phyloP scores from a whole-genome alignment of 2,329 filamentous ascomycete species.

The Cladosporium sphaerospermum region DNA sequence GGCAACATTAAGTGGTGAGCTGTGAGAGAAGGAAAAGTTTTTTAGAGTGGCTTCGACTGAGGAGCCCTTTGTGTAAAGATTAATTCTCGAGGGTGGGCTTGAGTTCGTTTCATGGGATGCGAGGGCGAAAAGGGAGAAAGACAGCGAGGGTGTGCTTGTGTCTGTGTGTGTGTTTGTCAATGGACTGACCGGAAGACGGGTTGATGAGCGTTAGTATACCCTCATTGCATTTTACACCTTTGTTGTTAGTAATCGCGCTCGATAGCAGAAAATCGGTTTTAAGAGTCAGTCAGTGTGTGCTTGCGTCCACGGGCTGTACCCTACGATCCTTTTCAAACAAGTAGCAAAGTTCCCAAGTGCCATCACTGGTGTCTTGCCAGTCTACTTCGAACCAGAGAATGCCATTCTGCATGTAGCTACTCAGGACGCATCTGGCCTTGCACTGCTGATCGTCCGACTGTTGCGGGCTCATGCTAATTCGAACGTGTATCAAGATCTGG shows the following conservation, averaged over 20 bases:
- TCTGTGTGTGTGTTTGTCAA: not conserved
- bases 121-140: not conserved
- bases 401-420: too few relatives aligned
- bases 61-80: constrained; percentile 5
- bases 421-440: too few relatives aligned
- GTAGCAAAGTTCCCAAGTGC: too few relatives aligned
- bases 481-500: too few relatives aligned
- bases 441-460: too few relatives aligned
- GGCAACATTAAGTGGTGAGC: not conserved
- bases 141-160: not conserved
- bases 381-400: too few relatives aligned
- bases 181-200: not conserved
- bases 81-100: not conserved
- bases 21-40: not conserved
- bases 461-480: too few relatives aligned
- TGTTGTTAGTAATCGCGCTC: not conserved
- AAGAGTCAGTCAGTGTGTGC: too few relatives aligned
- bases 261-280: too few relatives aligned
- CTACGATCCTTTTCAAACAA: too few relatives aligned
- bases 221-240: constrained; percentile 9
- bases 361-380: too few relatives aligned
- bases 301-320: too few relatives aligned
- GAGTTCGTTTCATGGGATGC: not conserved
- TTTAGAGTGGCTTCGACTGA: not conserved
- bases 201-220: constrained; percentile 12